Conservation (phyloP, 225 moss, liverwort and hornwort species). For the Thuidium tamariscinum region DNA sequence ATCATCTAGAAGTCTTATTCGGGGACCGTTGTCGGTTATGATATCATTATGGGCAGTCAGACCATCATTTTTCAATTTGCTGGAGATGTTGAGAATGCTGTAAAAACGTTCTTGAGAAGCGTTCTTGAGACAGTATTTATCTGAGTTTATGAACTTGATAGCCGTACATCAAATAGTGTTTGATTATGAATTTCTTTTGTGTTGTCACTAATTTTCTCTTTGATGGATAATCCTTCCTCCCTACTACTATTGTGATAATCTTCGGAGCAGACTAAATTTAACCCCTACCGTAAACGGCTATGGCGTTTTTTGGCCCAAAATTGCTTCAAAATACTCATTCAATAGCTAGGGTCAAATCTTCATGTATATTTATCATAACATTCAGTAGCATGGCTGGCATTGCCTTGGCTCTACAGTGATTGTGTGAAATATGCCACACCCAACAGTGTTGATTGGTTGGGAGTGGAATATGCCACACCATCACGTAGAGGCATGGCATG, state of each 20-base stretch:
- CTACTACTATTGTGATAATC: background rate
- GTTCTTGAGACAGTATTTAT: background rate
- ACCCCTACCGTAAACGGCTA: accelerated
- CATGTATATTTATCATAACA: background rate
- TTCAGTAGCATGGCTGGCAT: too few relatives aligned
- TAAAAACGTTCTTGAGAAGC: background rate
- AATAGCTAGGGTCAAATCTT: too few relatives aligned
- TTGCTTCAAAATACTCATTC: background rate
- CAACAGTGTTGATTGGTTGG: too few relatives aligned
- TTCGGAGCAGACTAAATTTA: background rate
- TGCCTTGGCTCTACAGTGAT: too few relatives aligned
- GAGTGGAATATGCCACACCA: too few relatives aligned
- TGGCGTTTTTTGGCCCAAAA: background rate
- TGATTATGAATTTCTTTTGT: background rate
- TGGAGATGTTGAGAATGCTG: background rate
- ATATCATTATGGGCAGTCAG: background rate
- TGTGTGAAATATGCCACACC: too few relatives aligned
- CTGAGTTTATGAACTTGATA: background rate
- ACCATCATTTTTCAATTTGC: background rate
- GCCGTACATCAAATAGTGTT: background rate
- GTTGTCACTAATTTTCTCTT: background rate
- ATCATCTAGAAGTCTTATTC: background rate
- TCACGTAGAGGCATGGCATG: too few relatives aligned
- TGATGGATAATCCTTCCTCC: too few relatives aligned
- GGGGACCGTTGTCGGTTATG: background rate